These are phyloP conservation scores for Iodosphaeria phyllophila DNA, from an alignment of 2,329 filamentous ascomycete genomes.

Conservation along the genomic window DNA sequence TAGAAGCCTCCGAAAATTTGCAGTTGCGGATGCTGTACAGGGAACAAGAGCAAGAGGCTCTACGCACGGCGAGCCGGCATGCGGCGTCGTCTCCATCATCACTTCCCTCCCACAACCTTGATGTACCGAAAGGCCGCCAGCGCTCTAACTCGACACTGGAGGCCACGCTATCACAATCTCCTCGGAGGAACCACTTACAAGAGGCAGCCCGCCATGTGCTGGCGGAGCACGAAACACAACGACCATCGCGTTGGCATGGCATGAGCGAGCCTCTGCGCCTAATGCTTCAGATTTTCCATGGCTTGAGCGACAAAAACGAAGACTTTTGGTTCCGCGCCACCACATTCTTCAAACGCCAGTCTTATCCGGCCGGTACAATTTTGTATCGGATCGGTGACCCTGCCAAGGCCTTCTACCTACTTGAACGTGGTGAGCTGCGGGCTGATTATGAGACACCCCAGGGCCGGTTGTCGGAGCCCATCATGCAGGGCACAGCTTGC, in stretches of 20 bases:
- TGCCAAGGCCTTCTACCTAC: conserved; percentile 71
- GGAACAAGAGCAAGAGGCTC: conserved; percentile 49
- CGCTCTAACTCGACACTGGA: conserved; percentile 12
- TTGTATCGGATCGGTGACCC: conserved; percentile 63
- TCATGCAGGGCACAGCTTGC: conserved; percentile 85
- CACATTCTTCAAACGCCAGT: conserved; percentile 53
- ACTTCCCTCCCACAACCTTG: conserved; percentile 25
- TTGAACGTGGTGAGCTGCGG: conserved; percentile 76
- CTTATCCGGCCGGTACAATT: conserved; percentile 49
- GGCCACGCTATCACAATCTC: conserved; percentile 49
- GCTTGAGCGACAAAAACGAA: conserved; percentile 68
- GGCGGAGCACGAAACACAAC: conserved; percentile 40
- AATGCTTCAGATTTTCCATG: conserved; percentile 89
- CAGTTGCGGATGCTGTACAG: conserved; percentile 66
- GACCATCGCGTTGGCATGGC: conserved; percentile 55
- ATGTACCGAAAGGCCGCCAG: conserved; percentile 24
- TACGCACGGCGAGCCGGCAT: conserved; percentile 27
- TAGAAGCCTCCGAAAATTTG: conserved; percentile 92
- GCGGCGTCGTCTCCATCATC: too few species aligned
- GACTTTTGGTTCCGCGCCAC: conserved; percentile 85
- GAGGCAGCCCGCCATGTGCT: conserved; percentile 63
- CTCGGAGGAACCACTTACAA: conserved; percentile 58
- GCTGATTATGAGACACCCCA: conserved; percentile 86
- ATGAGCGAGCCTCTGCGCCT: conserved; percentile 83
- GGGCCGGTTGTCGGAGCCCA: conserved; percentile 74